Base-by-base conservation (phyloP, 768 basidiomycete species). In the Hygrocybe punicea region DNA sequence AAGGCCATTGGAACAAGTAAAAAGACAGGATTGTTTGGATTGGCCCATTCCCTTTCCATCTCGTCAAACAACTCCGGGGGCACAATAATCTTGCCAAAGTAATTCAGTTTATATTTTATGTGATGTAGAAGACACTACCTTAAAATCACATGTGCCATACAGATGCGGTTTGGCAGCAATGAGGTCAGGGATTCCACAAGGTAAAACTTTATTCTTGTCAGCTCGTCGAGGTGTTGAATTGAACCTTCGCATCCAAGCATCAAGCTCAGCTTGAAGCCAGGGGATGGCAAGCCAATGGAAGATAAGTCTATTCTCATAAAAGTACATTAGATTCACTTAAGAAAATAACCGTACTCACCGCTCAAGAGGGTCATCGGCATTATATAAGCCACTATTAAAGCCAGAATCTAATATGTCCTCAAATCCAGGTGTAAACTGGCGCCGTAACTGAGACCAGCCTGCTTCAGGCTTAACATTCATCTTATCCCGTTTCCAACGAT, bases 381-480 rank as follows among this genome's bases (percentile, higher is more conserved):
- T 63, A 62, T 75, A 77, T 60, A 54, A 67, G 1, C 68, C 69
- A 3, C 55, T 13, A 3, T 57, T 58, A 1, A 73, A 40, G 1
- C 77, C 77, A 0, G 60, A 0, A 0, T 78, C 67, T 0, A 80
- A 58, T 0, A 74, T 54, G 8, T 63, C 56, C 47, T 81, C 74
- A 55, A 76, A 78, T 0, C 75, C 75, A 0, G 71, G 75, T 0
- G 71, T 63, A 45, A 72, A 80, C 6, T 53, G 11, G 10, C 65
- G 68, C 56, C 67, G 67, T 60, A 75, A 60, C 17, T 58, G 40
- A 0, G 75, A 74, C 81, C 81, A 83, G 0, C 58, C 59, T 0
- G 71, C 73, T 56, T 82, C 78, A 0, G 75, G 66, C 57, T 71
- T 77, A 44, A 81, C 62, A 48, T 82, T 82, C 2, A 63, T 70